phyloP scores from a whole-genome alignment of 73 alveolate genomes.

The Symbiodinium natans region DNA sequence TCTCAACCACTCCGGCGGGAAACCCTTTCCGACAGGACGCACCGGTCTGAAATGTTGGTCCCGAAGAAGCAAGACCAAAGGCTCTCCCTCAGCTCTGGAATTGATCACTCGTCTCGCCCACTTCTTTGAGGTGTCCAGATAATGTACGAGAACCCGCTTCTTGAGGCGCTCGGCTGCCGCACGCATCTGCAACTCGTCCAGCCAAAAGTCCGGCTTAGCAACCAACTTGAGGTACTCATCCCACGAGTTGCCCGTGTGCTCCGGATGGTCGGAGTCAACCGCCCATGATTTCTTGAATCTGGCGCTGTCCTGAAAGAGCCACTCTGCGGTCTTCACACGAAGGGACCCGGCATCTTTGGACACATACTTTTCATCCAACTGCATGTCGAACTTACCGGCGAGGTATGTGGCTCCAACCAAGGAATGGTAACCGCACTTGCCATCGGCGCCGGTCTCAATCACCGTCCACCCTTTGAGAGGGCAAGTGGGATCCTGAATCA shows the following conservation, averaged over 20 bases:
- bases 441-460: slow-evolving; percentile 16
- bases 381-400: background rate
- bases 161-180: background rate
- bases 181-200: background rate
- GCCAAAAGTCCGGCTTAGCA: background rate
- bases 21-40: background rate
- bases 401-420: background rate
- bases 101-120: slow-evolving; percentile 2
- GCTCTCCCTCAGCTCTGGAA: slow-evolving; percentile 8
- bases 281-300: background rate
- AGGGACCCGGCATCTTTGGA: slow-evolving; percentile 6
- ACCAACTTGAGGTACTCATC: background rate
- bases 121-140: background rate
- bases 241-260: slow-evolving; percentile 4
- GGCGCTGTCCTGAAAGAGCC: background rate
- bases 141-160: background rate
- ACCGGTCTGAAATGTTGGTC: background rate
- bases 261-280: background rate
- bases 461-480: background rate
- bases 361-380: background rate
- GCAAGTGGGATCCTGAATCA: background rate
- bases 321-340: background rate
- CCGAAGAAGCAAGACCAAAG: background rate
- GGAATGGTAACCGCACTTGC: slow-evolving; percentile 7
- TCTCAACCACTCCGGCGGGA: background rate